These are phyloP conservation scores for Buddleja alternifolia DNA, from an alignment of 257 asterid species.

Conservation along the genomic window DNA sequence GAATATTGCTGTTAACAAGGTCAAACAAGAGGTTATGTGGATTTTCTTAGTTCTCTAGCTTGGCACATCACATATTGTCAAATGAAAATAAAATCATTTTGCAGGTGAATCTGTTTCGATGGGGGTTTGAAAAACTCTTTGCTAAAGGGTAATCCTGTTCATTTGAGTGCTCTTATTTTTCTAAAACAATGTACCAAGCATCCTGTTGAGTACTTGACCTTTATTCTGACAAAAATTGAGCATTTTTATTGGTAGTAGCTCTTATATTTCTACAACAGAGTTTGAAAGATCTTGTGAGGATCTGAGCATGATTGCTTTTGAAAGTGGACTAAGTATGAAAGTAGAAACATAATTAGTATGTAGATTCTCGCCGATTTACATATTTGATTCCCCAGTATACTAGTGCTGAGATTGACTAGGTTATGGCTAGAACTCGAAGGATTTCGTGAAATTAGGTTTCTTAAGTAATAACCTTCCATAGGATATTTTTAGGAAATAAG, in stretches of 20 bases:
- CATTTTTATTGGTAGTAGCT: neutral
- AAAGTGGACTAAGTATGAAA: conserved; percentile 1
- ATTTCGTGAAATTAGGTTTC: neutral
- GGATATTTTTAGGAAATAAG: neutral
- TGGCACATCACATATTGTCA: conserved; percentile 14
- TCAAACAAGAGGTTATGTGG: conserved; percentile 16
- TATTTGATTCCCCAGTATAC: neutral
- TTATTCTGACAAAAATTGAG: neutral
- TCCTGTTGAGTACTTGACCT: conserved; percentile 6
- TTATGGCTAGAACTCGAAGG: neutral
- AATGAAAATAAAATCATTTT: neutral
- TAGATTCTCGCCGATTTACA: conserved; percentile 1
- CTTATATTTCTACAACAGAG: conserved; percentile 5
- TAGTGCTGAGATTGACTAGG: neutral
- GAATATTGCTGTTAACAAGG: neutral
- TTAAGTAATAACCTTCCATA: neutral
- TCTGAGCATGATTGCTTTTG: neutral
- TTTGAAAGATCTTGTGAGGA: neutral
- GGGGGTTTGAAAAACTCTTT: conserved; percentile 9
- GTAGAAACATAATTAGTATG: conserved; percentile 1
- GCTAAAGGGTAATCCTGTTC: neutral
- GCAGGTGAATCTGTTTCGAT: neutral
- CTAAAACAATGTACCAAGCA: conserved; percentile 1
- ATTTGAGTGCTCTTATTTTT: neutral
- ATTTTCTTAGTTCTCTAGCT: conserved; percentile 18